phyloP scores from a whole-genome alignment of 352 stramenopile species.

The Globisporangium rhizosaccharum region DNA sequence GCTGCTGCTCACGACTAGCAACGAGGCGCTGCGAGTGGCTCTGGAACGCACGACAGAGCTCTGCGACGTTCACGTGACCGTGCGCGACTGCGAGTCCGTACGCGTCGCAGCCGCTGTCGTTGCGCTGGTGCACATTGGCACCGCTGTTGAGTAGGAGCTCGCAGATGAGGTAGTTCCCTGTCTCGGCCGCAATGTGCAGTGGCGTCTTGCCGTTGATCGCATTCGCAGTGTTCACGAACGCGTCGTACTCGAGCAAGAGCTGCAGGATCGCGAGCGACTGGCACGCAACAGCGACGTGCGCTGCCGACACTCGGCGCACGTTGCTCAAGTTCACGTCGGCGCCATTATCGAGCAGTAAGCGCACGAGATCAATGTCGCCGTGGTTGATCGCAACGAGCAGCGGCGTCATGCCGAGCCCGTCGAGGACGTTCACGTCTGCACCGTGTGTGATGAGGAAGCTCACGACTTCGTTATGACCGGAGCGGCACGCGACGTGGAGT shows the following conservation, averaged over 20 bases:
- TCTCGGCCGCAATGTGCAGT: conserved; percentile 50
- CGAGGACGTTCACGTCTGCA: conserved; percentile 34
- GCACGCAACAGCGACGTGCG: conserved; percentile 45
- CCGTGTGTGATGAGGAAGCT: conserved; percentile 35
- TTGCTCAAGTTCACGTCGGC: conserved; percentile 51
- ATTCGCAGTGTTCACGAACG: conserved; percentile 45
- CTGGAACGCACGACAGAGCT: conserved; percentile 14
- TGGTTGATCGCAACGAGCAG: conserved; percentile 46
- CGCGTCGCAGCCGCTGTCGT: conserved; percentile 9
- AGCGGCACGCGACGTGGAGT: conserved; percentile 41
- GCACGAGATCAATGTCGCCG: conserved; percentile 36
- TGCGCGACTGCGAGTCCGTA: conserved; percentile 9
- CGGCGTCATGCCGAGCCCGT: conserved; percentile 37
- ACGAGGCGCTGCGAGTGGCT: conserved; percentile 7
- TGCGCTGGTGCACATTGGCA: conserved; percentile 15
- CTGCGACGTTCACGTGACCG: conserved; percentile 14
- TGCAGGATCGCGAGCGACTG: conserved; percentile 30
- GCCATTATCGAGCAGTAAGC: conserved; percentile 36
- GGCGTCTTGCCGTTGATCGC: conserved; percentile 46
- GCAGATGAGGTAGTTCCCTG: conserved; percentile 42
- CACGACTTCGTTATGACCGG: conserved; percentile 41
- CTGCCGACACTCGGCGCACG: conserved; percentile 32
- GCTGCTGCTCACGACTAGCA: conserved; percentile 3
- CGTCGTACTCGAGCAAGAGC: conserved; percentile 39
- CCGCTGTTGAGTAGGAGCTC: conserved; percentile 31